These are phyloP conservation scores for Taphrina communis DNA, from an alignment of 1,139 yeast species.

Conservation along the genomic window DNA sequence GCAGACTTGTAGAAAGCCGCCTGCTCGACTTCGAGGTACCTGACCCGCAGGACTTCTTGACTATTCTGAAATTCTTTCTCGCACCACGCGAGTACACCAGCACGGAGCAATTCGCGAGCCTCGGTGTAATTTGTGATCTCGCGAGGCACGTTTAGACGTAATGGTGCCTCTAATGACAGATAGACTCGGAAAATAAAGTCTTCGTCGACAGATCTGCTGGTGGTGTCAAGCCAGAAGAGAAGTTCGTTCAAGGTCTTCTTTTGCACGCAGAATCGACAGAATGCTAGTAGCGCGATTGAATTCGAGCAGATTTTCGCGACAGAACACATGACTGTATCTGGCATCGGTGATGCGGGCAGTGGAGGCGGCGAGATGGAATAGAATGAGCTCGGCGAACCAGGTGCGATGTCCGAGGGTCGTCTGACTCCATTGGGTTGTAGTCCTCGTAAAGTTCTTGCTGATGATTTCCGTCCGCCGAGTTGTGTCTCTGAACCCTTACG, in stretches of 20 bases:
- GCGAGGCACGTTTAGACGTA: conserved; percentile 31
- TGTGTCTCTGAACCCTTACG: conserved; percentile 2
- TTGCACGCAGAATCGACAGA: conserved; percentile 20
- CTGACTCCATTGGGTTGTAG: background rate
- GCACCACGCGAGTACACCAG: conserved; percentile 29
- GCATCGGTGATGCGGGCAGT: conserved; percentile 19
- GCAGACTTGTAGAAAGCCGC: conserved; percentile 21
- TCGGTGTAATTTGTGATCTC: conserved; percentile 24
- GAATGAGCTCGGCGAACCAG: conserved; percentile 5
- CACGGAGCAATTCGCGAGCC: conserved; percentile 30
- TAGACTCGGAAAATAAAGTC: conserved; percentile 24
- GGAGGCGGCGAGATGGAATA: conserved; percentile 18
- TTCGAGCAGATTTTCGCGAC: conserved; percentile 20
- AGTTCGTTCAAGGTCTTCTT: conserved; percentile 25
- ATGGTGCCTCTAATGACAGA: conserved; percentile 22
- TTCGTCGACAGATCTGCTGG: background rate
- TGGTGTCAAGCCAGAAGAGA: conserved; percentile 38
- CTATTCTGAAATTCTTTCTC: conserved; percentile 4
- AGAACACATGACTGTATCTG: conserved; percentile 1
- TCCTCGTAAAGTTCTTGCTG: background rate
- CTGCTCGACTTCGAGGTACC: conserved; percentile 1
- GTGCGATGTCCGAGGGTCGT: conserved; percentile 7
- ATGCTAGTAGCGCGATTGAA: conserved; percentile 26
- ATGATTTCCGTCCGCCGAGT: background rate
- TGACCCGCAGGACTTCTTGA: conserved; percentile 4